Conservation (phyloP, 805 yeast genomes). For the Metschnikowia bowlesiae region DNA sequence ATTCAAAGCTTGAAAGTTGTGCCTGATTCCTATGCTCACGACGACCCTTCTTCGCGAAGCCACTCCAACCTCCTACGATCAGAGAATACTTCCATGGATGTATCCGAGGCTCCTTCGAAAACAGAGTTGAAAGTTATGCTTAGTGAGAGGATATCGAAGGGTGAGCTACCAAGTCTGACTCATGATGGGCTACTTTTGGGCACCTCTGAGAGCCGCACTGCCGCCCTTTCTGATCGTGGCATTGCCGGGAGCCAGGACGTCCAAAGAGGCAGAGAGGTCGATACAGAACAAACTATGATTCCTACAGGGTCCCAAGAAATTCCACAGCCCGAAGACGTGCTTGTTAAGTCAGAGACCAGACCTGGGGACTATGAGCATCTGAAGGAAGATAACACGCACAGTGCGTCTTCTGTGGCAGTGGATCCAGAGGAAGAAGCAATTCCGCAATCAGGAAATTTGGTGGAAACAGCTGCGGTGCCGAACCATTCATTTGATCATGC, state of each 20-base stretch:
- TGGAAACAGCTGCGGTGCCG: neutral
- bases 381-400: neutral
- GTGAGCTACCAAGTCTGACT: neutral
- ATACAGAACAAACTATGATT: neutral
- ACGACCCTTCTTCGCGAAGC: slow-evolving; percentile 4
- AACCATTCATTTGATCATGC: neutral
- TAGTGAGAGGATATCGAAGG: slow-evolving; percentile 3
- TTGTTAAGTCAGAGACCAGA: neutral
- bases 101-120: slow-evolving; percentile 1
- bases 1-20: slow-evolving; percentile 37
- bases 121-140: slow-evolving; percentile 9
- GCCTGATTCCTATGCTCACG: slow-evolving; percentile 3
- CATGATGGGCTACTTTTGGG: neutral
- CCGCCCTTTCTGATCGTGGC: neutral
- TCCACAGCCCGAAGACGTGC: neutral
- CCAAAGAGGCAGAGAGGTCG: neutral
- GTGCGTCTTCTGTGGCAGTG: neutral
- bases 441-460: neutral
- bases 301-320: neutral
- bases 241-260: neutral
- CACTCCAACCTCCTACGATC: slow-evolving; percentile 4
- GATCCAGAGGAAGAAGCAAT: neutral
- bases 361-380: neutral
- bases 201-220: neutral
- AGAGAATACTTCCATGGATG: slow-evolving; percentile 1